Conservation (phyloP, 1,139 yeast genomes). For the Nakaseomyces delphensis region DNA sequence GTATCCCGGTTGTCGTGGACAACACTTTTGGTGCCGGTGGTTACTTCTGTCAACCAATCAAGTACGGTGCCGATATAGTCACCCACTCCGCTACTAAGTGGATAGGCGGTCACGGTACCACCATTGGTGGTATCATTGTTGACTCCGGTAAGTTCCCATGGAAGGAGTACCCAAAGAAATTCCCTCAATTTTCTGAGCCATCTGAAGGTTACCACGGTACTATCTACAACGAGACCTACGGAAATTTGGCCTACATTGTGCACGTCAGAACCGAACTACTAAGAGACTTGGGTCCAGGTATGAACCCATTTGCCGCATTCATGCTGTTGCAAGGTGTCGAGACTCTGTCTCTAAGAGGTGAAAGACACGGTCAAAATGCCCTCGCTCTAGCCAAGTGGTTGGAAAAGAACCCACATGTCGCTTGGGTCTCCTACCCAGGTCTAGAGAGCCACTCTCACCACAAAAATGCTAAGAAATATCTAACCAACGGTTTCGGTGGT, state of each 20-base stretch:
- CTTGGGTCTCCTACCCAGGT: constrained; percentile 91
- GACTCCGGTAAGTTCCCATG: constrained; percentile 93
- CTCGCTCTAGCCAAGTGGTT: constrained; percentile 69
- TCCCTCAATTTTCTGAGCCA: constrained; percentile 85
- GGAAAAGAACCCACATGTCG: constrained; percentile 62
- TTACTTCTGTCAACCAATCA: constrained; percentile 72
- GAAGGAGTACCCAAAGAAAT: constrained; percentile 74
- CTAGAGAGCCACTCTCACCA: constrained; percentile 76
- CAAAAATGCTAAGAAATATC: constrained; percentile 72
- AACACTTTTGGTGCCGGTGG: constrained; percentile 99
- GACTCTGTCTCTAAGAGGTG: constrained; percentile 86
- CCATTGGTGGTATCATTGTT: constrained; percentile 85
- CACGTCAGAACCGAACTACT: constrained; percentile 78
- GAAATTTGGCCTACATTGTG: constrained; percentile 67
- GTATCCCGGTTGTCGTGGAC: constrained; percentile 88
- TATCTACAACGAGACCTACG: constrained; percentile 72
- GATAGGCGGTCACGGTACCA: constrained; percentile 97
- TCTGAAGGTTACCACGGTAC: constrained; percentile 91
- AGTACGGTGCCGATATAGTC: constrained; percentile 80
- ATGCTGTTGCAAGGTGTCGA: constrained; percentile 84
- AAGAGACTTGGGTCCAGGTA: constrained; percentile 86
- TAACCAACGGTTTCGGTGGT: constrained; percentile 73
- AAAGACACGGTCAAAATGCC: constrained; percentile 85
- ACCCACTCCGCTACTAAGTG: constrained; percentile 93
- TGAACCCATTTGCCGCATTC: constrained; percentile 85